A percentile compares a stretch with the other conserved stretches of the same genome.
Evolutionary conservation across 768 basidiomycete genomes (phyloP).

Genomic region (Podaxis sp.): DNA sequence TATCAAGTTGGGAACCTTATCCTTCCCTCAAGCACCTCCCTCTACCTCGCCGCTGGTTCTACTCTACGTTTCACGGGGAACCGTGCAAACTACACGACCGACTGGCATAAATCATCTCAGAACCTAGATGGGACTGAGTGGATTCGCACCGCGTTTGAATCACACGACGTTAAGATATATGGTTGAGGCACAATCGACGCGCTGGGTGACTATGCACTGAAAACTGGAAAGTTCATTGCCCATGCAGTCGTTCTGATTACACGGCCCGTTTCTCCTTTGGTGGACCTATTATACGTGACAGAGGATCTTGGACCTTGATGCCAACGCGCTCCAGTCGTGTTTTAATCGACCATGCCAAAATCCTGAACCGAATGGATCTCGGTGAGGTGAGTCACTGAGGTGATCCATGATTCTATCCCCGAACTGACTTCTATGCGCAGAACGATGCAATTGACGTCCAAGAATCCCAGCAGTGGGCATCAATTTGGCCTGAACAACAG

Average conservation of each 20-base stretch:
- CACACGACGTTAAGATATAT: too few relatives aligned
- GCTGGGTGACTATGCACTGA: too few relatives aligned
- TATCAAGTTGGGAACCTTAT: neutral
- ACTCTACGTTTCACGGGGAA: neutral
- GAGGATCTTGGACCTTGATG: too few relatives aligned
- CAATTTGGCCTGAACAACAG: neutral
- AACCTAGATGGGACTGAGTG: neutral
- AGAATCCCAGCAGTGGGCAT: neutral
- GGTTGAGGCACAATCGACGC: too few relatives aligned
- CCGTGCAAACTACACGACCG: neutral
- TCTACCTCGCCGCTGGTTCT: neutral
- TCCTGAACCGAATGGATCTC: neutral
- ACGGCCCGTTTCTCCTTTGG: neutral
- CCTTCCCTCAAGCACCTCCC: neutral
- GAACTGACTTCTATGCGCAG: neutral
- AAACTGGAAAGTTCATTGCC: neutral
- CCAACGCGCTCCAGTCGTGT: too few relatives aligned
- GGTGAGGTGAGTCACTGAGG: neutral
- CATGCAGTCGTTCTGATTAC: neutral
- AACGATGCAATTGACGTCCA: neutral
- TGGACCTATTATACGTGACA: too few relatives aligned
- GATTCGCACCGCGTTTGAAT: neutral
- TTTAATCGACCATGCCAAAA: neutral
- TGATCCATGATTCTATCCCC: neutral
- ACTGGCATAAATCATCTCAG: neutral